Conservation (phyloP, 2,329 filamentous ascomycete genomes). For the Ustulina deusta region DNA sequence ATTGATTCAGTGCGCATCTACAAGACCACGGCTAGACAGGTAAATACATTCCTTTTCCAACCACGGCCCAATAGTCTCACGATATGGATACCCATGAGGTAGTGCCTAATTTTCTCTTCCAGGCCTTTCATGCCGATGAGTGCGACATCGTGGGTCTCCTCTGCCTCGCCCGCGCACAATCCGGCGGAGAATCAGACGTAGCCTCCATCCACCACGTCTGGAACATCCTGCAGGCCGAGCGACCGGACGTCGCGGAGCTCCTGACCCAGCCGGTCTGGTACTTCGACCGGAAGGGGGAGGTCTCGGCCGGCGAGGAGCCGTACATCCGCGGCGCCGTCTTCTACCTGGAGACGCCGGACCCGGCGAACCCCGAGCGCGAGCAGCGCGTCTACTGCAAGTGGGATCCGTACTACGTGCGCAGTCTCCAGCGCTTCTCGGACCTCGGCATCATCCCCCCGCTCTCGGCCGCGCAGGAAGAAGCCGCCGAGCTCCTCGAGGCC, state of each 20-base stretch:
- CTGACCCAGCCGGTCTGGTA: conserved; percentile 87
- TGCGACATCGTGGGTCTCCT: conserved; percentile 85
- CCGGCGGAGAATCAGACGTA: conserved; percentile 87
- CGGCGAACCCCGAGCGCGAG: conserved; percentile 60
- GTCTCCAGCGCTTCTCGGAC: conserved; percentile 79
- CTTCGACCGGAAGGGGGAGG: conserved; percentile 91
- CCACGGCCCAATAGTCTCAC: not conserved
- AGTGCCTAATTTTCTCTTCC: conserved; percentile 11
- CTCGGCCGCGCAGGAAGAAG: conserved; percentile 75
- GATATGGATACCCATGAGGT: not conserved
- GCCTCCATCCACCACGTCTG: conserved; percentile 83
- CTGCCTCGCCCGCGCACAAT: conserved; percentile 80
- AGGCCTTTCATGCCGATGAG: conserved; percentile 82
- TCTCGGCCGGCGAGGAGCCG: conserved; percentile 77
- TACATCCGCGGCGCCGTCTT: conserved; percentile 80
- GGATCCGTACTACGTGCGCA: conserved; percentile 89
- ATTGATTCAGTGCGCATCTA: conserved; percentile 93
- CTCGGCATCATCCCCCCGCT: conserved; percentile 78
- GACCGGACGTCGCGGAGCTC: conserved; percentile 81
- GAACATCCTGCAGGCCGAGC: conserved; percentile 80
- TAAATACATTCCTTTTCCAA: conserved; percentile 46
- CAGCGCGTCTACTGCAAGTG: conserved; percentile 84
- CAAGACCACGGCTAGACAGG: conserved; percentile 85
- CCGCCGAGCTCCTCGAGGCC: conserved; percentile 77
- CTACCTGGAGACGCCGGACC: conserved; percentile 74